Percentiles rank a stretch among this genome's conserved stretches.
phyloP scores from a whole-genome alignment of 345 rosid species.

The Hibiscus trionum region DNA sequence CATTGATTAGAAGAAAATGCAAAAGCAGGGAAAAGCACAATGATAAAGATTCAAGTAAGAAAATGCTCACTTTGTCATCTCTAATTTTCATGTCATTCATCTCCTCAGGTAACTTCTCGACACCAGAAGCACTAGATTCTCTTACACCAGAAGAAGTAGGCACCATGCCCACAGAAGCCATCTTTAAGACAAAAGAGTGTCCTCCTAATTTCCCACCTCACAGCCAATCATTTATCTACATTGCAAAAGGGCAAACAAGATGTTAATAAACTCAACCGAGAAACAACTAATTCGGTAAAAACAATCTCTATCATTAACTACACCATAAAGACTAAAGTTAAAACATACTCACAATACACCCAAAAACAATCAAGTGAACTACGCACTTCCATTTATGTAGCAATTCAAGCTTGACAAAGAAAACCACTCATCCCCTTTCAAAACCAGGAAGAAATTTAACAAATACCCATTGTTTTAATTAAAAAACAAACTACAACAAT shows the following conservation, averaged over 20 bases:
- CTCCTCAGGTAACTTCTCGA: conserved; percentile 69
- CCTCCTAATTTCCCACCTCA: conserved; percentile 15
- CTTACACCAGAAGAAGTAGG: conserved; percentile 43
- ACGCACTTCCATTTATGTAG: background rate
- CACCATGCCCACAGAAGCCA: conserved; percentile 70
- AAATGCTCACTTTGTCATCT: conserved; percentile 47
- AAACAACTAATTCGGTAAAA: background rate
- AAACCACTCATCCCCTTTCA: background rate
- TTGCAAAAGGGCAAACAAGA: background rate
- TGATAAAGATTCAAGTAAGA: background rate
- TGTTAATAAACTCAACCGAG: background rate
- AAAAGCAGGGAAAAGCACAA: background rate
- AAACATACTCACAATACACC: background rate
- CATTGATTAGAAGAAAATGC: background rate
- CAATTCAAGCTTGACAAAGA: background rate
- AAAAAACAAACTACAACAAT: too few relatives aligned
- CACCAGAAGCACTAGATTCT: conserved; percentile 43
- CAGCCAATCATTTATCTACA: conserved; percentile 27
- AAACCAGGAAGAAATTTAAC: background rate
- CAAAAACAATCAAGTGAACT: background rate
- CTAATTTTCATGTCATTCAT: conserved; percentile 87
- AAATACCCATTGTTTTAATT: background rate
- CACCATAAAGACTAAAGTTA: background rate
- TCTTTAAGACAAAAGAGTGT: conserved; percentile 21
- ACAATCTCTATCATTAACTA: background rate